Base-by-base conservation (phyloP, 768 basidiomycete species). In the Butyriboletus loyo region DNA sequence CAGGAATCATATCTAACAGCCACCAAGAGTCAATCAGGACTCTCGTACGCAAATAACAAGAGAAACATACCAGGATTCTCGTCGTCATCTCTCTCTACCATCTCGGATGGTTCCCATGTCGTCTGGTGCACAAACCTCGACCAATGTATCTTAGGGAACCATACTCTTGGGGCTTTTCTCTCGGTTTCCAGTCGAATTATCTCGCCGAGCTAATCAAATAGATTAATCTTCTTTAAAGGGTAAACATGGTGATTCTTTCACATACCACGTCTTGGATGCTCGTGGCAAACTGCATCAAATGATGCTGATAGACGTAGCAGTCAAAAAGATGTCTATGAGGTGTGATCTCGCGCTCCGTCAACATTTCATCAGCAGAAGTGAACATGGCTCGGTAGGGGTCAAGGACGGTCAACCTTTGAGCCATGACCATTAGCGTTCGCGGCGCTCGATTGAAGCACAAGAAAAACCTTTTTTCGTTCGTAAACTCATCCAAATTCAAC, bases 281-380 rank as follows among this genome's bases (percentile, higher is more conserved):
- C 9, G 54, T 50, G 3, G 70, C 62, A 54, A 79, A 76, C 13
- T 64, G 67, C 63, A 76, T 73, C 45, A 76, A 57, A 52, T 80
- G 79, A 49, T 73, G 78, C 54, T 91, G 86, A 63, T 87, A 89
- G 27, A 87, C 79, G 58, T 85, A 90, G 45, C 84, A 86, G 50
- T 87, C 73, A 58, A 91, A 91, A 8, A 91, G 71, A 62, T 84
- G 82, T 36, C 83, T 80, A 66, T 89, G 87, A 0, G 83, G 79
- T 1, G 81, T 82, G 13, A 75, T 68, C 7, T 79, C 76, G n/a
- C 68, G 54, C 14, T 67, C 63, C 47, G 58, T 50, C 27, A 49
- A 54, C 15, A 55, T 46, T 40, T 66, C 70, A 50, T 66, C 66
- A 21, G 54, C 57, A 5, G 73, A 59, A 30, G 78, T 75, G 47